These are phyloP conservation scores for Rosa chinensis DNA, from an alignment of 306 rosid genomes.

Conservation along the genomic window DNA sequence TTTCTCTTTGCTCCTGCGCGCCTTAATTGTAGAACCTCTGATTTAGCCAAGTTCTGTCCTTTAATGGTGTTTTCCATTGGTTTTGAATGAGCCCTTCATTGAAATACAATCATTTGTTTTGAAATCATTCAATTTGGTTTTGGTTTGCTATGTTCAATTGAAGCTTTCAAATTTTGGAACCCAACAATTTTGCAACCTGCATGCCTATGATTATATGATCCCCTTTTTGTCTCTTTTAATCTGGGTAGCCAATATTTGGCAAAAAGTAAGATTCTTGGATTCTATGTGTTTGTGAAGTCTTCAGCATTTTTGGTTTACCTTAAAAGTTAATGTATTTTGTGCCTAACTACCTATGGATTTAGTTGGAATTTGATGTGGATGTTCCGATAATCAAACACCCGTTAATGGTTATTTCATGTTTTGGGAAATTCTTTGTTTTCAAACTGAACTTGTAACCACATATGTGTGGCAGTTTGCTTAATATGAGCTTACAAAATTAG, in stretches of 20 bases:
- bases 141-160: background rate
- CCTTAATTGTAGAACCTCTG: background rate
- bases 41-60: background rate
- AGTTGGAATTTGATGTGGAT: background rate
- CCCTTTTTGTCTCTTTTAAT: background rate
- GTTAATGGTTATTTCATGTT: background rate
- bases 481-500: background rate
- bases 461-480: background rate
- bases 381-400: background rate
- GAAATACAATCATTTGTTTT: background rate
- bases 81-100: conserved; percentile 19
- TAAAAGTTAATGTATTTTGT: background rate
- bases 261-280: background rate
- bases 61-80: background rate
- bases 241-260: background rate
- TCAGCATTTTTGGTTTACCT: background rate
- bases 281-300: background rate
- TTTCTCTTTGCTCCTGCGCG: background rate
- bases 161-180: conserved; percentile 9
- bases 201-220: background rate
- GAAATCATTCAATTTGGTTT: background rate
- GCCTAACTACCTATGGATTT: background rate
- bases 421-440: background rate
- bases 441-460: background rate
- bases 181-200: background rate